Base-by-base conservation (phyloP, 306 rosid genomes). In the Arachis hypogaea region DNA sequence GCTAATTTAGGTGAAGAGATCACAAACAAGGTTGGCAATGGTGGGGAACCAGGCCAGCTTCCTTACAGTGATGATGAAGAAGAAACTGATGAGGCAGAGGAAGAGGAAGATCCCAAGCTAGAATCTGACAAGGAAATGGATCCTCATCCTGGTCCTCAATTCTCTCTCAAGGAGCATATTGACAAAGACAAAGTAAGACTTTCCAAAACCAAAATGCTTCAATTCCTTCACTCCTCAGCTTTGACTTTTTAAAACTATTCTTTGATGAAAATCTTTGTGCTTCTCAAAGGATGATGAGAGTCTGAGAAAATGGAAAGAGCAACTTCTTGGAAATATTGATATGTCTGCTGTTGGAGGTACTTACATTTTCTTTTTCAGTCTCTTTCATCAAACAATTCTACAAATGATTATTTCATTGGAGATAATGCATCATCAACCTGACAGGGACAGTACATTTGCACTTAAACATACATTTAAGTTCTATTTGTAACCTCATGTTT, bases 231-330 rank as follows among this genome's bases (percentile, higher is more conserved):
- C 59, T 65, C 38, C 55, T 30, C 50, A 30, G 33, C 44, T 18
- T 4, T 75, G 14, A 30, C 11, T 65, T 33, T 33, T 63, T 63
- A 61, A 59, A 68, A 7, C 0, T 58, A 40, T 47, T 66, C n/a
- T 52, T 9, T 63, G 55, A 59, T 69, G 67, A 61, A 65, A 36
- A 42, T 5, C 40, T 10, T 52, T 82, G 49, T 60, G 10, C 44
- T 77, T 72, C 30, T 72, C 30, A 1, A 47, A 92, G 98, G 96
- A 93, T 75, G 98, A 90, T 74, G 91, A 88, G 64, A 93, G 98
- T 75, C 80, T 93, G 83, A 88, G 95, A 81, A 90, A 84, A 82
- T 93, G 98, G 98, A 93, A 93, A 79, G 95, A 88, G 30, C 95
- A 88, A 66, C 92, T 90, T 79, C 88, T 93, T 69, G 98, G 95